Evolutionary conservation across 2,329 filamentous ascomycete genomes (phyloP).

Genomic region (Passalora sequoiae): DNA sequence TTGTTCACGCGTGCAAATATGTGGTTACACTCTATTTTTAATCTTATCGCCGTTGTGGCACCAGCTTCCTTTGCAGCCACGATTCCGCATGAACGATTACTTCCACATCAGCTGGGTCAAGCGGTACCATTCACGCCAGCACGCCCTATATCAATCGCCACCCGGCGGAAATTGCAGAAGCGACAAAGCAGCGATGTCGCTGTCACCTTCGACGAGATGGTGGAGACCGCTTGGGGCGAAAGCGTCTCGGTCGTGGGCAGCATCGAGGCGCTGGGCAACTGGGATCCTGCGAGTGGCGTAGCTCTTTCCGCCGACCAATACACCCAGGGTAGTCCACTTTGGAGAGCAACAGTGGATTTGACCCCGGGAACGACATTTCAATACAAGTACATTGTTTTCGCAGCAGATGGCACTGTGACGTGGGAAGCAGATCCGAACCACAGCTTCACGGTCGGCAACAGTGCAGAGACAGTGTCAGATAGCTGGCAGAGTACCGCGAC

Average conservation of each 20-base stretch:
- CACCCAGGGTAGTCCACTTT: constrained; percentile 55
- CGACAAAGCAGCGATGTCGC: constrained; percentile 6
- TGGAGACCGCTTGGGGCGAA: constrained; percentile 56
- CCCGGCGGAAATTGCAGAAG: background rate
- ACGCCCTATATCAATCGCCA: constrained; percentile 8
- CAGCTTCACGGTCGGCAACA: constrained; percentile 38
- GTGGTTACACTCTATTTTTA: constrained; percentile 10
- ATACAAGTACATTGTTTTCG: constrained; percentile 60
- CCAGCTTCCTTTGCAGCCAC: constrained; percentile 4
- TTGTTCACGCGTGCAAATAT: constrained; percentile 7
- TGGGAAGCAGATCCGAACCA: constrained; percentile 60
- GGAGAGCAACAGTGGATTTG: constrained; percentile 55
- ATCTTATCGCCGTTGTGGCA: constrained; percentile 7
- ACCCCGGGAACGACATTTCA: constrained; percentile 50
- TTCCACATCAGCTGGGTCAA: background rate
- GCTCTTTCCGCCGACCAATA: constrained; percentile 57
- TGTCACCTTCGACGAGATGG: constrained; percentile 59
- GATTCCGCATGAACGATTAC: constrained; percentile 1
- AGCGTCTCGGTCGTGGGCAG: constrained; percentile 62
- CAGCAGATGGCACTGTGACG: constrained; percentile 48
- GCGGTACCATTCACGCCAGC: constrained; percentile 4
- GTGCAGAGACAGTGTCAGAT: constrained; percentile 35
- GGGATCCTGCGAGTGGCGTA: constrained; percentile 52
- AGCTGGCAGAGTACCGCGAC: constrained; percentile 33
- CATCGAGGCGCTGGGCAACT: constrained; percentile 54